phyloP scores from a whole-genome alignment of 2,329 filamentous ascomycete species.

The Penicillium sp. region DNA sequence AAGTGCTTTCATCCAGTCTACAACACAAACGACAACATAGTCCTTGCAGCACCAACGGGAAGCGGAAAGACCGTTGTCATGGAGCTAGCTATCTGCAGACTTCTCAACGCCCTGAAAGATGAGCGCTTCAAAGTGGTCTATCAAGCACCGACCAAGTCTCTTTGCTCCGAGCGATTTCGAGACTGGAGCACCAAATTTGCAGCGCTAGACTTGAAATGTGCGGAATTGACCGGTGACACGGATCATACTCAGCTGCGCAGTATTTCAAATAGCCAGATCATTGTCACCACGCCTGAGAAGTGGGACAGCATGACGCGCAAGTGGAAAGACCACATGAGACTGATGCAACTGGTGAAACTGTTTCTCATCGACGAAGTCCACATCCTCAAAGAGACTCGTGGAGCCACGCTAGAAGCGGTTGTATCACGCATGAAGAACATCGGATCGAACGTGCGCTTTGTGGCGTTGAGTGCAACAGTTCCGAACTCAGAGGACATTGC shows the following conservation, averaged over 20 bases:
- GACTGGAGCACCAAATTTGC: constrained; percentile 79
- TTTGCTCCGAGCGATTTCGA: constrained; percentile 73
- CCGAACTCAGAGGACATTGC: constrained; percentile 82
- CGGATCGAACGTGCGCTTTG: constrained; percentile 72
- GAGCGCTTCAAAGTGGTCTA: constrained; percentile 79
- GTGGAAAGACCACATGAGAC: constrained; percentile 76
- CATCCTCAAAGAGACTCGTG: constrained; percentile 76
- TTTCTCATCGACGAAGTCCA: constrained; percentile 89
- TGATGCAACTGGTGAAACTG: constrained; percentile 74
- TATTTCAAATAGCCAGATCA: constrained; percentile 75
- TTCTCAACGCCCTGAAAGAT: constrained; percentile 59
- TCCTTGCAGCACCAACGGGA: constrained; percentile 78
- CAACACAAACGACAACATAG: constrained; percentile 70
- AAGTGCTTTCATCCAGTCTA: constrained; percentile 72
- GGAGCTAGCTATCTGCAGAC: constrained; percentile 77
- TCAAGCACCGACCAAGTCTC: constrained; percentile 79
- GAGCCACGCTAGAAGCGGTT: constrained; percentile 78
- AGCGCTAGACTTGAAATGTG: constrained; percentile 66
- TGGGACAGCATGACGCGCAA: constrained; percentile 89
- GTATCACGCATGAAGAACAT: constrained; percentile 86
- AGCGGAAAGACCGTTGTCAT: constrained; percentile 83
- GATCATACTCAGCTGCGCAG: constrained; percentile 65
- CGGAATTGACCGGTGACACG: constrained; percentile 81
- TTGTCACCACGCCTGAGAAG: constrained; percentile 86
- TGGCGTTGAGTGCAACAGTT: constrained; percentile 80